Base-by-base conservation (phyloP, 495 filamentous ascomycete species). In the Aspergillus cavernicola region DNA sequence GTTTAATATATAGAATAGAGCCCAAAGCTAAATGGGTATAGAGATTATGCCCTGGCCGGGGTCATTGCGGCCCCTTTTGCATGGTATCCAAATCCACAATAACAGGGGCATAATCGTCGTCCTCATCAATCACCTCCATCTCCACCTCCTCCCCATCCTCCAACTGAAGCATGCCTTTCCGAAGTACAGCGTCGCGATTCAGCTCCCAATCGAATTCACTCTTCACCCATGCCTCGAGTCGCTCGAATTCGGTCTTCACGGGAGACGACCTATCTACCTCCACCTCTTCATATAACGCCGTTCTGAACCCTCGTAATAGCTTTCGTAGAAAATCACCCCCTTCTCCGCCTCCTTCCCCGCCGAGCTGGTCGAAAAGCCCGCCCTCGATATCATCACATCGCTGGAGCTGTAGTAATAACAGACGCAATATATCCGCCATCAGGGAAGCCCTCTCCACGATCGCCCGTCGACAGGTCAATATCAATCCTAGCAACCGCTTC, bases 61-160 rank as follows among this genome's bases (percentile, higher is more conserved):
- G 9, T 43, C 40, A 43, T 26, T n/a, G 40, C n/a, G 39, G 15
- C 35, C 19, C 12, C 38, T n/a, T n/a, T n/a, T n/a, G n/a, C n/a
- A n/a, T n/a, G n/a, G n/a, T n/a, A 35, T 47, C 60, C 58, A 91
- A 59, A 44, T 90, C 83, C 5, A 98, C 89, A 15, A 98, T 68
- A 19, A 87, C 77, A 13, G 92, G 93, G 53, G 87, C 85, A 74
- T 90, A 92, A 47, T 93, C 89, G 50, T 95, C 88, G 52, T 83
- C 88, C 55, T 92, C 86, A 53, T 85, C 87, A 22, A 74, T 74
- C 55, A 89, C 74, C 55, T 96, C 90, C 62, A 93, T 78, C 52
- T 90, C 84, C 13, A 95, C 84, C 59, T 83, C 71, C 66, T 92
- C 89, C 19, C 85, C 87, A 60, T 90, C 87, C 63, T 90, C 89